Conservation (phyloP, 2,329 filamentous ascomycete genomes). For the Penicillium psychrosexuale region DNA sequence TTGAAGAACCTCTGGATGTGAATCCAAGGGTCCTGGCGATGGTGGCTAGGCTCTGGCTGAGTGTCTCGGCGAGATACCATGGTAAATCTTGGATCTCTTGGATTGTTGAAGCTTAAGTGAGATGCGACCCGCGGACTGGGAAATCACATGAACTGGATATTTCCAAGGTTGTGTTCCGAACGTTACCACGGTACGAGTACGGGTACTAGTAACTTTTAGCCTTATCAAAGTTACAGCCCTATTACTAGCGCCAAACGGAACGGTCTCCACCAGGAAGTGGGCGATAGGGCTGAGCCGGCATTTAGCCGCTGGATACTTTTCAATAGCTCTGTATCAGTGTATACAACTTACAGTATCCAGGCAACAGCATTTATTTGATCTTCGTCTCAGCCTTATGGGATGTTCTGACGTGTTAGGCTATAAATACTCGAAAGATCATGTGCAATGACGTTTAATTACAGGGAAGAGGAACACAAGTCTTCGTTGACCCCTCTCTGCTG, state of each 20-base stretch:
- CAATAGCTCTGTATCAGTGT: too few species aligned
- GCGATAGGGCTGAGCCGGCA: constrained; percentile 6
- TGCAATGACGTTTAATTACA: background rate
- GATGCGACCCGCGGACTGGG: background rate
- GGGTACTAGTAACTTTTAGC: background rate
- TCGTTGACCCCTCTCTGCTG: constrained; percentile 1
- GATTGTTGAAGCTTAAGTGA: background rate
- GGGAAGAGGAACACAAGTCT: background rate
- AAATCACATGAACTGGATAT: background rate
- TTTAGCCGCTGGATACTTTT: background rate
- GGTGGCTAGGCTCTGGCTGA: background rate
- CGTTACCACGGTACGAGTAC: background rate
- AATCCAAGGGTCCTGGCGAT: background rate
- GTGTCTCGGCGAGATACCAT: background rate
- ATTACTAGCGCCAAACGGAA: constrained; percentile 7
- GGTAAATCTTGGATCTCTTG: background rate
- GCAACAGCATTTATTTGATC: constrained; percentile 3
- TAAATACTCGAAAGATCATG: background rate
- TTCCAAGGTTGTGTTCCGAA: background rate
- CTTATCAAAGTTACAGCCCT: constrained; percentile 5
- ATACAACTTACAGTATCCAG: background rate
- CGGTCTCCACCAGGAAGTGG: background rate
- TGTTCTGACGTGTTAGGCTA: background rate
- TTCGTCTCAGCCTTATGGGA: background rate
- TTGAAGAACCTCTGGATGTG: constrained; percentile 1